Conservation (phyloP, 2,329 filamentous ascomycete genomes). For the Cytospora leucostoma region DNA sequence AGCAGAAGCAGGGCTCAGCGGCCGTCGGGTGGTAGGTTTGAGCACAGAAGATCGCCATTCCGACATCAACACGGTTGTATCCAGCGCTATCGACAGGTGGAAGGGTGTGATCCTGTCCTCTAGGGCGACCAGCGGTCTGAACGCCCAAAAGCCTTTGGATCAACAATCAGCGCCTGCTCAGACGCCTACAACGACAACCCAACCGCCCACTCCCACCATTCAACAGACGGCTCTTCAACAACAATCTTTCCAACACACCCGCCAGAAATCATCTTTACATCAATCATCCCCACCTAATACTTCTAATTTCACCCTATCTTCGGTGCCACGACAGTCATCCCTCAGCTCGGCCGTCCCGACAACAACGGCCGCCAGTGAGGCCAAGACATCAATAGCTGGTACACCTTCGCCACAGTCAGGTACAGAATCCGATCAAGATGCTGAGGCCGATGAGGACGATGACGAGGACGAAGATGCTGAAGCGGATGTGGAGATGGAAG, state of each 20-base stretch:
- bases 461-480: conserved; percentile 20
- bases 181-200: conserved; percentile 32
- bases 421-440: conserved; percentile 22
- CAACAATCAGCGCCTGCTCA: conserved; percentile 31
- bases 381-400: conserved; percentile 22
- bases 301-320: conserved; percentile 21
- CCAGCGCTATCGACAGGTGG: conserved; percentile 62
- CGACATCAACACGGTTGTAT: conserved; percentile 54
- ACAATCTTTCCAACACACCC: conserved; percentile 30
- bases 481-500: conserved; percentile 24
- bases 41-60: conserved; percentile 52
- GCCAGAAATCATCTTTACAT: conserved; percentile 33
- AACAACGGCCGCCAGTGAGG: conserved; percentile 18
- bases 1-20: conserved; percentile 48
- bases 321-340: conserved; percentile 8
- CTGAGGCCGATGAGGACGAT: conserved; percentile 19
- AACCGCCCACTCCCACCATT: conserved; percentile 30
- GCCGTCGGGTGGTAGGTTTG: conserved; percentile 46
- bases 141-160: conserved; percentile 52
- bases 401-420: conserved; percentile 22
- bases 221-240: conserved; percentile 29
- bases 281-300: conserved; percentile 38
- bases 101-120: conserved; percentile 60
- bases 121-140: conserved; percentile 49
- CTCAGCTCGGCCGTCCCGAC: conserved; percentile 15